Base-by-base conservation (phyloP, 805 yeast species). In the Clavispora phyllophila region DNA sequence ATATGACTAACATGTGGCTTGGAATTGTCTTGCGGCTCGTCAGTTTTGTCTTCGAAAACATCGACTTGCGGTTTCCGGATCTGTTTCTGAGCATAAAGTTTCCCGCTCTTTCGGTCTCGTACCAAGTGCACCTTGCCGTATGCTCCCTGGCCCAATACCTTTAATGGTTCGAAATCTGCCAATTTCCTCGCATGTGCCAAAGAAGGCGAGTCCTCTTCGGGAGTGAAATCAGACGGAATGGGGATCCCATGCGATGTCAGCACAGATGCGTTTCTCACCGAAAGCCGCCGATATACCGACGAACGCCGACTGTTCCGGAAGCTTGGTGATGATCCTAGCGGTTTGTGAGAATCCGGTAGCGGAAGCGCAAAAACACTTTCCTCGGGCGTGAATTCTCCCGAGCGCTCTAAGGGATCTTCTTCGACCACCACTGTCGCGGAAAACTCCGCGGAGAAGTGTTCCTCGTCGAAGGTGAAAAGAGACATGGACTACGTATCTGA, bases 41-140 rank as follows among this genome's bases (percentile, higher is more conserved):
- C 44, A 5, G 36, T 20, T 20, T 33, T 20, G 10, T 63, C 66
- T 33, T 49, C 54, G 28, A 41, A 42, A 17, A 52, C 41, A 9
- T 48, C 53, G 29, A 52, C 41, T 29, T 44, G 49, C 6, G 56
- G 54, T 48, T 70, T 70, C 39, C 65, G 63, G 46, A 70, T 56
- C 50, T 70, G 75, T 43, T 70, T 70, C 53, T 65, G 74, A 7
- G 75, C 75, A 54, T 62, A 70, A 14, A 70, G 54, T 46, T 57
- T 61, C 6, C 72, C 72, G 10, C 66, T 65, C 10, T 65, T 41
- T 15, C 51, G 41, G 48, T 70, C 75, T 35, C 65, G 55, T 6
- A 70, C 75, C 35, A 70, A 53, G 18, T 66, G 53, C 17, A 70
- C 75, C 40, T 70, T 70, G 3, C 75, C 75, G 47, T 66, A 70